phyloP scores from a whole-genome alignment of 2,329 filamentous ascomycete genomes.

The Chaetomiaceae sp. region DNA sequence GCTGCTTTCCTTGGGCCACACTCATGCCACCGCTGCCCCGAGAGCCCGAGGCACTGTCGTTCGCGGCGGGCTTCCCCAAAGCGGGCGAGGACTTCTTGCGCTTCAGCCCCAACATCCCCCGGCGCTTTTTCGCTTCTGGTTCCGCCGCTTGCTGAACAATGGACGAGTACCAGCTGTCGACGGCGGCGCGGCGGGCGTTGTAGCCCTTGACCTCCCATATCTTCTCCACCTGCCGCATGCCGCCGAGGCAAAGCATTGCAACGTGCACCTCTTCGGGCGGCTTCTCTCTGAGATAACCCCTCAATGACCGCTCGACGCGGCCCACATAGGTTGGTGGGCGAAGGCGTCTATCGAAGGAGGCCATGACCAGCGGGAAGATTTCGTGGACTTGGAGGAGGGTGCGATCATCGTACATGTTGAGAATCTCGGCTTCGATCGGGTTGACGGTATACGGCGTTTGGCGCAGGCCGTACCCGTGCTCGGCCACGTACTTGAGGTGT shows the following conservation, averaged over 20 bases:
- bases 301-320: constrained; percentile 56
- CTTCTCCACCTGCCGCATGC: constrained; percentile 57
- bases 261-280: constrained; percentile 60
- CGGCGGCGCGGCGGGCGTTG: constrained; percentile 53
- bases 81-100: constrained; percentile 52
- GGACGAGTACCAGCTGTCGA: constrained; percentile 56
- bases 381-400: constrained; percentile 61
- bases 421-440: constrained; percentile 58
- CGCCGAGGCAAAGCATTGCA: constrained; percentile 56
- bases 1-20: constrained; percentile 28
- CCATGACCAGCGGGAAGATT: constrained; percentile 60
- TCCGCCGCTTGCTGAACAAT: constrained; percentile 44
- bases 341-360: constrained; percentile 59
- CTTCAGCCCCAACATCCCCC: constrained; percentile 50
- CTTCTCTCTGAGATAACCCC: constrained; percentile 60
- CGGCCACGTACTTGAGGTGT: constrained; percentile 52
- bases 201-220: constrained; percentile 66
- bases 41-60: constrained; percentile 8
- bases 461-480: constrained; percentile 47
- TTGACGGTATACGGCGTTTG: constrained; percentile 55
- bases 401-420: constrained; percentile 61
- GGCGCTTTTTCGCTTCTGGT: constrained; percentile 44
- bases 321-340: constrained; percentile 62
- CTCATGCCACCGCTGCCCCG: constrained; percentile 18
- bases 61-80: constrained; percentile 31